Percentiles rank a stretch among this genome's conserved stretches.
phyloP scores from a whole-genome alignment of 2,329 filamentous ascomycete genomes.

The Scedosporium minutisporum region DNA sequence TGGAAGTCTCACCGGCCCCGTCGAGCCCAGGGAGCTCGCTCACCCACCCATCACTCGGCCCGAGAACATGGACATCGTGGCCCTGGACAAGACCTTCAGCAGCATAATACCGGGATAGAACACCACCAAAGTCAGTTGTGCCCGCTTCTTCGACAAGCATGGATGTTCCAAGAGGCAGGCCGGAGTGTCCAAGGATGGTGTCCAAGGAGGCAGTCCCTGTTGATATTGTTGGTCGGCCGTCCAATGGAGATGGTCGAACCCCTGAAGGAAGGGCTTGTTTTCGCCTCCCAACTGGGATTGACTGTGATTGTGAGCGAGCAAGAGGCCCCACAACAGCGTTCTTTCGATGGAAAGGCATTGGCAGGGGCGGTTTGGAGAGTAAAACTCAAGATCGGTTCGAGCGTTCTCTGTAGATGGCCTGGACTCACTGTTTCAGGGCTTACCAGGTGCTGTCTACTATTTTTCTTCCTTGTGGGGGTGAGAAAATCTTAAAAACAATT shows the following conservation, averaged over 20 bases:
- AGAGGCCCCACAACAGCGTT: not conserved
- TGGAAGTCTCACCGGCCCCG: not conserved
- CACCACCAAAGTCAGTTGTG: slow-evolving; percentile 86
- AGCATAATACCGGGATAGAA: slow-evolving; percentile 78
- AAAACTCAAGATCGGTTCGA: not conserved
- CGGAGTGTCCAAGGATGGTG: slow-evolving; percentile 73
- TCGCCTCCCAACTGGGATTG: not conserved
- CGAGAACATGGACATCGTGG: slow-evolving; percentile 79
- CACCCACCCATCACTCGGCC: slow-evolving; percentile 69
- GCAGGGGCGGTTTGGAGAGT: not conserved
- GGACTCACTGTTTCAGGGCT: no score
- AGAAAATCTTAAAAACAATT: no score
- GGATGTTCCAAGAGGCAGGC: slow-evolving; percentile 71
- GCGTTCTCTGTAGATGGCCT: no score
- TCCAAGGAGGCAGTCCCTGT: slow-evolving; percentile 85
- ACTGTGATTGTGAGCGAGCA: not conserved
- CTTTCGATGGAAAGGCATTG: slow-evolving; percentile 5
- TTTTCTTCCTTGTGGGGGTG: no score
- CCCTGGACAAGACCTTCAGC: slow-evolving; percentile 89
- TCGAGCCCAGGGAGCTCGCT: slow-evolving; percentile 70
- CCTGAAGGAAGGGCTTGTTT: slow-evolving; percentile 28
- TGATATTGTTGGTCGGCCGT: slow-evolving; percentile 80
- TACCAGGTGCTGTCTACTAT: no score
- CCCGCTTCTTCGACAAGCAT: slow-evolving; percentile 79
- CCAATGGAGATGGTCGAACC: slow-evolving; percentile 75